Evolutionary conservation across 2,329 filamentous ascomycete genomes (phyloP).

Genomic region (Neonectria coccinea): DNA sequence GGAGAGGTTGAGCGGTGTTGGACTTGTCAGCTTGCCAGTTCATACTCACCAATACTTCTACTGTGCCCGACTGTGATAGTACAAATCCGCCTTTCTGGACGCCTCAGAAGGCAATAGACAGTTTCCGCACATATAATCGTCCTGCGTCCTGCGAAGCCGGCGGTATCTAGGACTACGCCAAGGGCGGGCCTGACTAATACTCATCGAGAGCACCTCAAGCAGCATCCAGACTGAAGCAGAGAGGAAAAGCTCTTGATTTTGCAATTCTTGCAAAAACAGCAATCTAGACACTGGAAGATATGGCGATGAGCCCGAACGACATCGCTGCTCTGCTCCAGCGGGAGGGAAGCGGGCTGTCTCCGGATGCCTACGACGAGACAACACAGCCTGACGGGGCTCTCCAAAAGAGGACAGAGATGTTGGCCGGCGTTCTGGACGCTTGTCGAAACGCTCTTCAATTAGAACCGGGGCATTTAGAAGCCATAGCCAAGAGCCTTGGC

Average conservation of each 20-base stretch:
- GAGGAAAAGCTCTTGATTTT: not conserved
- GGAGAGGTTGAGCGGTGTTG: constrained; percentile 16
- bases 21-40: constrained; percentile 6
- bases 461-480: constrained; percentile 56
- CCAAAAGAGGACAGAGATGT: constrained; percentile 43
- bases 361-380: constrained; percentile 45
- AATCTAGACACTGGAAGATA: constrained; percentile 1
- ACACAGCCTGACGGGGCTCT: constrained; percentile 39
- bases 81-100: not conserved
- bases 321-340: constrained; percentile 52
- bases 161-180: constrained; percentile 14
- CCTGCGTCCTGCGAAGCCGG: constrained; percentile 1
- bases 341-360: constrained; percentile 46
- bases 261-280: not conserved
- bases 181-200: constrained; percentile 24
- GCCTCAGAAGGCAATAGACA: constrained; percentile 3
- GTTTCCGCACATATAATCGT: not conserved
- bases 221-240: not conserved
- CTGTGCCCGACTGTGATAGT: constrained; percentile 4
- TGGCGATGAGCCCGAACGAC: constrained; percentile 52
- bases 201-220: not conserved
- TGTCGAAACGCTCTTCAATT: constrained; percentile 57
- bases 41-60: constrained; percentile 7
- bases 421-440: constrained; percentile 54
- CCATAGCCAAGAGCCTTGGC: constrained; percentile 63